phyloP scores from a whole-genome alignment of 139 green algal genomes.

The Coelastrella sp. region DNA sequence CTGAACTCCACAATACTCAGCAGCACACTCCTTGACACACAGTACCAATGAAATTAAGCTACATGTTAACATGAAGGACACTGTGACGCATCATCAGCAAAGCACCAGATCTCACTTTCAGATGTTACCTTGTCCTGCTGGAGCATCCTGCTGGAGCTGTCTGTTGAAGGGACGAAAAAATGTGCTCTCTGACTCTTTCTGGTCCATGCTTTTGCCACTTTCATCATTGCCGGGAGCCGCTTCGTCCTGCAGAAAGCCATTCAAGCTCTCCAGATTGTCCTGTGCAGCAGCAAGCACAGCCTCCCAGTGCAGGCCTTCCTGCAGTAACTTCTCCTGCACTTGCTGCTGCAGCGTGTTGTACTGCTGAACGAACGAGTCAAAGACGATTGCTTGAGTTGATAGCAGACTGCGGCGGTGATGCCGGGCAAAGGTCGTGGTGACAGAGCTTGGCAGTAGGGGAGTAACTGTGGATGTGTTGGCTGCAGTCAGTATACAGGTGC shows the following conservation, averaged over 20 bases:
- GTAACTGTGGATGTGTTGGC: background rate
- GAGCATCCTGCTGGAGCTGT: background rate
- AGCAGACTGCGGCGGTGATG: constrained; percentile 7
- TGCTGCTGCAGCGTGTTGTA: constrained; percentile 1
- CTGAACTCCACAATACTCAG: background rate
- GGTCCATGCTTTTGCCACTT: background rate
- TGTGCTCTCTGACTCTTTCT: background rate
- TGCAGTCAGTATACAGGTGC: background rate
- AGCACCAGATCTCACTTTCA: background rate
- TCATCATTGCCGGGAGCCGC: background rate
- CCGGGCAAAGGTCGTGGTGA: background rate
- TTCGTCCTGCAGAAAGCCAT: no score
- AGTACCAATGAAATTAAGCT: background rate
- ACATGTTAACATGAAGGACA: background rate
- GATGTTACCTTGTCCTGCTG: constrained; percentile 9
- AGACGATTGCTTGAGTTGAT: no score
- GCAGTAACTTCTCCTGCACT: background rate
- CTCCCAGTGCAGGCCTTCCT: background rate
- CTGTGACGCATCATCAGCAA: background rate
- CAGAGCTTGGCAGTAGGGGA: background rate
- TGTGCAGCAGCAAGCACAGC: background rate
- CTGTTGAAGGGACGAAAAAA: constrained; percentile 32
- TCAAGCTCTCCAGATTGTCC: background rate
- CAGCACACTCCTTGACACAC: background rate
- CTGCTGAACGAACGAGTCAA: no score